These are phyloP conservation scores for Crithidia thermophila DNA, from an alignment of 208 protist species.

Conservation along the genomic window DNA sequence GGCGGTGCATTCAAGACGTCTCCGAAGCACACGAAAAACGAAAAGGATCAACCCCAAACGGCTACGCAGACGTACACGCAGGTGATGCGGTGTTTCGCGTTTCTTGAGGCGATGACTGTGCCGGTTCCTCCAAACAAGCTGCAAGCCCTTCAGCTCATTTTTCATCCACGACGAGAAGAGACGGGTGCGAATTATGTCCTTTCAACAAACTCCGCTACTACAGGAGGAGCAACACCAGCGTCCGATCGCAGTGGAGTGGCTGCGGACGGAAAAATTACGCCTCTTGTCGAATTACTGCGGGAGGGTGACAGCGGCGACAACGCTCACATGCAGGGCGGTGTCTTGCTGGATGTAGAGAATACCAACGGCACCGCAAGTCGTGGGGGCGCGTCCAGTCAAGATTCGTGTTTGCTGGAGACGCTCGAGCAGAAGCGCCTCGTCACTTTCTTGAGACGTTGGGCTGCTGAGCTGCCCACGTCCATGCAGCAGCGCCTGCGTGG, in stretches of 20 bases:
- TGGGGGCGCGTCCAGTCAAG: no score
- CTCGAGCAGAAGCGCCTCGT: constrained; percentile 82
- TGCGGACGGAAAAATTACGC: no score
- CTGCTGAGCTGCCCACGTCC: constrained; percentile 39
- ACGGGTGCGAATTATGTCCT: not conserved
- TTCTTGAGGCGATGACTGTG: constrained; percentile 50
- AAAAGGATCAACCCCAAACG: no score
- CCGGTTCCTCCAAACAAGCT: constrained; percentile 39
- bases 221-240: constrained; percentile 2
- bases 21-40: no score
- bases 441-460: constrained; percentile 56
- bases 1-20: no score
- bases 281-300: no score
- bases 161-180: no score
- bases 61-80: not conserved
- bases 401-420: constrained; percentile 54
- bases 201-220: not conserved
- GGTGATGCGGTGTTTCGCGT: constrained; percentile 19
- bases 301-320: no score
- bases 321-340: no score
- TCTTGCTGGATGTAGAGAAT: no score
- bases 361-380: no score
- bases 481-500: constrained; percentile 43
- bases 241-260: no score
- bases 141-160: constrained; percentile 58